Evolutionary conservation across 1,139 yeast species (phyloP), one percentile per base, ranked within the genome.

Genomic region (Pneumocystis wakefieldiae): DNA sequence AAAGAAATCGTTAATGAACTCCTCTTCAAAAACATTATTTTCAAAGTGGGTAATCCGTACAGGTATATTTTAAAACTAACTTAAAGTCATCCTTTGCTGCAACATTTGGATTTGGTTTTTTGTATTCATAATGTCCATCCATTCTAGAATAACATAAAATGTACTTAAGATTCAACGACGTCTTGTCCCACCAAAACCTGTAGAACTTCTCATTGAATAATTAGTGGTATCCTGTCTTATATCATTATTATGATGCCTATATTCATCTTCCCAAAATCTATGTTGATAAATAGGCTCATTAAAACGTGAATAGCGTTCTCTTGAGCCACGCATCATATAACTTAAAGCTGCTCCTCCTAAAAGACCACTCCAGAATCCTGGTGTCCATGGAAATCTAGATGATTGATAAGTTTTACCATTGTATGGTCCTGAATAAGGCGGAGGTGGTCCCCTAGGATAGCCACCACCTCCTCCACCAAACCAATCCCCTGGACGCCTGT

Each of bases 321-420:
- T 37, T 19, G 42, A 57, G 2, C 59, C n/a, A 37, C 59, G 41
- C 37, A 37, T 39, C 15, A 57, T 37, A 57, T 57, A 29, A 19
- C 42, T 37, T 24, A 39, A 8, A 37, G 38, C 38, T 10, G 59
- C 59, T 12, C 59, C 59, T 37, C 59, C 59, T 39, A 39, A 19
- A 29, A 57, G 59, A 39, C 59, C 59, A 10, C 42, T 37, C 59
- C 59, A 57, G 8, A 57, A 57, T 57, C 59, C 59, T 12, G 59
- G 59, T 29, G 41, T 37, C 59, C 59, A 57, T 39, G 14, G 12
- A 19, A 14, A 19, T 57, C 42, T 57, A 10, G 41, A 57, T 39
- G 59, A 28, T 19, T 57, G 29, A 37, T n/a, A 17, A 10, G 37
- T 37, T 57, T 57, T 57, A 19, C 32, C 59, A 57, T 39, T 12